Conservation (phyloP, 1,139 yeast species). For the Suzukiozyma palmioleophila region DNA sequence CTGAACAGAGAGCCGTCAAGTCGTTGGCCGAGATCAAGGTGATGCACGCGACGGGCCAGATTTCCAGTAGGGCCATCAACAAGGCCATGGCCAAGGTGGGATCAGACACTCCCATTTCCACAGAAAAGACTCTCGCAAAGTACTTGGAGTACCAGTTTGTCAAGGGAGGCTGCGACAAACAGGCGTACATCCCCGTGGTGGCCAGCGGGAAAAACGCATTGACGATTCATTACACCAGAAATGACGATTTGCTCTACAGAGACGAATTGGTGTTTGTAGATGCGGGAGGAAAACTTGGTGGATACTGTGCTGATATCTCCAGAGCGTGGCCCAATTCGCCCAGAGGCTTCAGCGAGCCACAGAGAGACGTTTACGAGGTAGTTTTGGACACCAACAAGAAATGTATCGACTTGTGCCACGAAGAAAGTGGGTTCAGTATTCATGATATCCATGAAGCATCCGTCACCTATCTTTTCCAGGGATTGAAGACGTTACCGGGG, state of each 20-base stretch:
- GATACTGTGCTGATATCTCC: conserved; percentile 93
- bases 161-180: conserved; percentile 81
- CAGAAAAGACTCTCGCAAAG: conserved; percentile 79
- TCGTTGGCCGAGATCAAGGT: conserved; percentile 71
- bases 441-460: conserved; percentile 76
- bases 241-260: conserved; percentile 68
- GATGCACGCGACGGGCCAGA: conserved; percentile 78
- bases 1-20: conserved; percentile 63
- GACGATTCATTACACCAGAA: conserved; percentile 86
- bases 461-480: conserved; percentile 53
- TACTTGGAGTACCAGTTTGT: conserved; percentile 79
- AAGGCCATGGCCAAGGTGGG: conserved; percentile 67
- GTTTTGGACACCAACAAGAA: conserved; percentile 78
- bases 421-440: conserved; percentile 47
- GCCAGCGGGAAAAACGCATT: conserved; percentile 89
- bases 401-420: conserved; percentile 69
- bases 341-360: conserved; percentile 68
- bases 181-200: conserved; percentile 93
- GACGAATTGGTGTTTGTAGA: conserved; percentile 89
- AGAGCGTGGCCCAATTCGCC: conserved; percentile 90
- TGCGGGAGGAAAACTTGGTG: conserved; percentile 93
- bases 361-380: conserved; percentile 81
- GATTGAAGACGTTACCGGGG: conserved; percentile 67
- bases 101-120: conserved; percentile 41
- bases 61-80: conserved; percentile 80